Evolutionary conservation across 306 rosid genomes (phyloP).

Genomic region (Rosa persica): DNA sequence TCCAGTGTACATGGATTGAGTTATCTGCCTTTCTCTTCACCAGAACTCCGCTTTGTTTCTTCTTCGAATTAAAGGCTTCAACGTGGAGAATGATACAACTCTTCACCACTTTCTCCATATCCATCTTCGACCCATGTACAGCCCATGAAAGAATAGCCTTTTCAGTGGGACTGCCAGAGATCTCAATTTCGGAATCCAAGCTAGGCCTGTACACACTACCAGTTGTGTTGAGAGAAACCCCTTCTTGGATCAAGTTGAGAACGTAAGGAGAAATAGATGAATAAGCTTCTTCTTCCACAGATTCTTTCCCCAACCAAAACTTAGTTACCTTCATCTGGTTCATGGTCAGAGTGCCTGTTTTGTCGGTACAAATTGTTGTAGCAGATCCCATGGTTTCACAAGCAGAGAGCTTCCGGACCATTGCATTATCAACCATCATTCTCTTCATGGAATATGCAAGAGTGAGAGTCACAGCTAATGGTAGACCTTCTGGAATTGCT

Average conservation of each 20-base stretch:
- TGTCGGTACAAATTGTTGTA: slow-evolving; percentile 23
- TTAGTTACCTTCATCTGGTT: slow-evolving; percentile 47
- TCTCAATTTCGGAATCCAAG: slow-evolving; percentile 24
- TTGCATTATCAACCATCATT: slow-evolving; percentile 44
- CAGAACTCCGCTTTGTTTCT: slow-evolving; percentile 39
- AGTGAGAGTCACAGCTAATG: slow-evolving; percentile 42
- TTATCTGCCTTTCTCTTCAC: slow-evolving; percentile 25
- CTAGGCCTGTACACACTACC: slow-evolving; percentile 24
- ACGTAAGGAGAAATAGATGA: slow-evolving; percentile 21
- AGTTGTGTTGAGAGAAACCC: slow-evolving; percentile 50
- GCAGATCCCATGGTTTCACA: too few species aligned
- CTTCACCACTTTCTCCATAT: slow-evolving; percentile 24
- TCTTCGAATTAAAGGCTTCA: slow-evolving; percentile 44
- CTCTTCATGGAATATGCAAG: slow-evolving; percentile 16
- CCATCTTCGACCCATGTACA: slow-evolving; percentile 25
- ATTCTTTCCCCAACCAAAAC: slow-evolving; percentile 38
- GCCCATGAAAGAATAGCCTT: slow-evolving; percentile 60
- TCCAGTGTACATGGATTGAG: slow-evolving; percentile 39
- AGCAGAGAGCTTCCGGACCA: too few species aligned
- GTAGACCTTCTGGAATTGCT: slow-evolving; percentile 55
- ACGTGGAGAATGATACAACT: slow-evolving; percentile 16
- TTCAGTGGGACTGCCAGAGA: slow-evolving; percentile 51
- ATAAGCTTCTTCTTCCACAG: slow-evolving; percentile 1
- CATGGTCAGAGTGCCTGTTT: slow-evolving; percentile 48
- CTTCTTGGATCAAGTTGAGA: slow-evolving; percentile 24